Percentiles rank a stretch among this genome's conserved stretches.
These are phyloP conservation scores for Eustoma russellianum DNA, from an alignment of 257 asterid genomes.

Conservation along the genomic window DNA sequence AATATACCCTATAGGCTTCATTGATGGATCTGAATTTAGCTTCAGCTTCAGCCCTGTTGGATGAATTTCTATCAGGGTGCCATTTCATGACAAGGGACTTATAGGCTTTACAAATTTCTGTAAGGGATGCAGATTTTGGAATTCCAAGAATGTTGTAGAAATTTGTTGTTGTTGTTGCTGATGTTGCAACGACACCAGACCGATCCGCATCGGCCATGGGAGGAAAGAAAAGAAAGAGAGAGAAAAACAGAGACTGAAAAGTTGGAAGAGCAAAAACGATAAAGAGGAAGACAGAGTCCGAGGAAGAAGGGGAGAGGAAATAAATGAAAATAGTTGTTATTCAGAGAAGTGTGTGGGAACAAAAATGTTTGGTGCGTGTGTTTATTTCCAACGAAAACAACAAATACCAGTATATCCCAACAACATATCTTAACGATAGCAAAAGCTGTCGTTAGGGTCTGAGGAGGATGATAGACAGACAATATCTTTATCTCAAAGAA, in stretches of 20 bases:
- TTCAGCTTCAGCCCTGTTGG: conserved; percentile 58
- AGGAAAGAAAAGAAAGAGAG: not conserved
- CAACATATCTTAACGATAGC: too few relatives aligned
- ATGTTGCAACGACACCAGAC: conserved; percentile 15
- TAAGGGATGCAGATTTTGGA: conserved; percentile 57
- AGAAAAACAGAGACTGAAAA: conserved; percentile 7
- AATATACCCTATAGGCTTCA: conserved; percentile 74
- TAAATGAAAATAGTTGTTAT: conserved; percentile 11
- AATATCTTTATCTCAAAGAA: too few relatives aligned
- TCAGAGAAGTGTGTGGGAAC: conserved; percentile 20
- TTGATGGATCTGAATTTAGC: conserved; percentile 53
- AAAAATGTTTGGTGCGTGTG: too few relatives aligned
- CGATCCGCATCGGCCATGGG: conserved; percentile 1
- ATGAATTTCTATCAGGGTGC: conserved; percentile 68
- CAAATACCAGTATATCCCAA: too few relatives aligned
- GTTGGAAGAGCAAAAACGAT: not conserved
- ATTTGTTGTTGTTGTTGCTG: conserved; percentile 12
- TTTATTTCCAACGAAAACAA: too few relatives aligned
- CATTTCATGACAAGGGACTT: conserved; percentile 60
- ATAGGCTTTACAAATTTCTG: conserved; percentile 70
- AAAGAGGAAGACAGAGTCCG: not conserved
- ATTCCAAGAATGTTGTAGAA: conserved; percentile 58
- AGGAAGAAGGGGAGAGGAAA: conserved; percentile 12
- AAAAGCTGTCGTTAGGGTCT: too few relatives aligned
- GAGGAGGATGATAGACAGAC: too few relatives aligned